Base-by-base conservation (phyloP, 345 rosid species). In the Sisymbrium irio region DNA sequence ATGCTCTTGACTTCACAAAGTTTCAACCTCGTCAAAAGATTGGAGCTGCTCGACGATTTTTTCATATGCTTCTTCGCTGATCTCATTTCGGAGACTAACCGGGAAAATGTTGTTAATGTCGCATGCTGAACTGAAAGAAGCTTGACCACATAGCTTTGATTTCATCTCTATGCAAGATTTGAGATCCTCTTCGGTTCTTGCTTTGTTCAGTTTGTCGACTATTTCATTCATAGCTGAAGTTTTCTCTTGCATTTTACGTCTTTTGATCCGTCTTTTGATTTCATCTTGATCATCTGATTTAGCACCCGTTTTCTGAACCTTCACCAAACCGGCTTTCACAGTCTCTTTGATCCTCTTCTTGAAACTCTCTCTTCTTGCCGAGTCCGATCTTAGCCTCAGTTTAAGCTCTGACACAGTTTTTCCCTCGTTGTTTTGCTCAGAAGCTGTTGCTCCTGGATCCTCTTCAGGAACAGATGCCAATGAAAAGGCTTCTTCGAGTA, bases 401-500 rank as follows among this genome's bases (percentile, higher is more conserved):
- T 86, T 91, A 70, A 81, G 66, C 78, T 81, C 82, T 0, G 77
- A 59, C 46, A 65, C 57, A 55, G 64, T 74, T 55, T 56, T 68
- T 44, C 46, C 83, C 42, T 61, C 65, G 15, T 71, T 72, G 12
- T 73, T 76, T 74, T 59, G 74, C 67, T 75, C 73, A 32, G 79
- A 62, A 69, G 75, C 67, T 25, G 78, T 67, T 32, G 78, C 84
- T 73, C 70, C 81, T 0, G 53, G 22, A 33, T 74, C 63, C 55
- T 72, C 82, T 68, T 83, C 87, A 13, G 62, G 47, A 15, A 79
- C 71, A 73, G 86, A 79, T 73, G 89, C 77, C 62, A 63, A 56
- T 37, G 90, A 79, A 58, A 92, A 83, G 20, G 87, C 86, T 78
- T 95, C 99, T 79, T 90, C 96, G 11, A 92, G 88, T 67, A 88